A percentile compares a stretch with the other conserved stretches of the same genome.
These are phyloP conservation scores for Solanum okadae DNA, from an alignment of 257 asterid species.

Conservation along the genomic window DNA sequence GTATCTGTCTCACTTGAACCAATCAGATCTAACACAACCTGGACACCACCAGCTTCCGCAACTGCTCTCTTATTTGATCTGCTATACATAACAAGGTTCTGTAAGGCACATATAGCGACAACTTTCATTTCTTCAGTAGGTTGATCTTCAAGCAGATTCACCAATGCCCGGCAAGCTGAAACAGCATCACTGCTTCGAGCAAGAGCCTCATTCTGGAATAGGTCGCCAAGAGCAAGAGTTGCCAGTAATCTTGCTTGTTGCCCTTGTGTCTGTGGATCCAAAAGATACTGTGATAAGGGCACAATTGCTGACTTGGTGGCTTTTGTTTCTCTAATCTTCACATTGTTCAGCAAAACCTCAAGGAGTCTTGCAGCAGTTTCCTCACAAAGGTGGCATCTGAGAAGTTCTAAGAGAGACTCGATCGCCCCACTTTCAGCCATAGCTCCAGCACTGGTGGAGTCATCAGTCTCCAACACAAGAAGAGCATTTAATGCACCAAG, in stretches of 20 bases:
- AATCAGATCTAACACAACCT: conserved; percentile 91
- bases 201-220: conserved; percentile 91
- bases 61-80: conserved; percentile 95
- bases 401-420: conserved; percentile 88
- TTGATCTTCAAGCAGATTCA: conserved; percentile 97
- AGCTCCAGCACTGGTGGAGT: conserved; percentile 92
- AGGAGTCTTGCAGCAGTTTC: conserved; percentile 95
- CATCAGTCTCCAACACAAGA: conserved; percentile 87
- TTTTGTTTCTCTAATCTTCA: conserved; percentile 86
- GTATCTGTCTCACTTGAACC: conserved; percentile 93
- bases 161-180: conserved; percentile 95
- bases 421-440: conserved; percentile 99
- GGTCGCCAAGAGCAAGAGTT: conserved; percentile 94
- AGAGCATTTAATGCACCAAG: conserved; percentile 92
- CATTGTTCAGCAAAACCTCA: conserved; percentile 83
- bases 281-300: conserved; percentile 89
- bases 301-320: conserved; percentile 86
- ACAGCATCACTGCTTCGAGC: conserved; percentile 92
- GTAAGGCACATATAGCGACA: conserved; percentile 89
- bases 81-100: conserved; percentile 95
- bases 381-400: conserved; percentile 86
- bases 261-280: conserved; percentile 99
- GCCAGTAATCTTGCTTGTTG: conserved; percentile 95
- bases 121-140: conserved; percentile 99
- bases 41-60: conserved; percentile 99